Evolutionary conservation across 2,329 filamentous ascomycete genomes (phyloP).

Genomic region (Alternaria conjuncta): DNA sequence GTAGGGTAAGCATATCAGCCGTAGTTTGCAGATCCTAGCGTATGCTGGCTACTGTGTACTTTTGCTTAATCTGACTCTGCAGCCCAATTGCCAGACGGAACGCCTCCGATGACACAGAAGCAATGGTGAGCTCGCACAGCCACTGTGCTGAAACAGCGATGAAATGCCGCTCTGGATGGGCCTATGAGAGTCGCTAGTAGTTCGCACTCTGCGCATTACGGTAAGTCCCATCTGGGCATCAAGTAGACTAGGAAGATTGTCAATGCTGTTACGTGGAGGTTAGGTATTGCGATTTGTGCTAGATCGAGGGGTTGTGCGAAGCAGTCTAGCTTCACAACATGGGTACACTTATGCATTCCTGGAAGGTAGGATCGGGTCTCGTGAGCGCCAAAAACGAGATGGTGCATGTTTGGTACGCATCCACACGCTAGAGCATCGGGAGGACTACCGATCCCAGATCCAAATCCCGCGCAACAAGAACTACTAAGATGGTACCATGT

Average conservation of each 20-base stretch:
- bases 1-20: slow-evolving; percentile 1
- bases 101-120: slow-evolving; percentile 1
- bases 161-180: not conserved
- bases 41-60: not conserved
- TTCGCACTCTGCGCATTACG: not conserved
- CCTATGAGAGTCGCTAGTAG: not conserved
- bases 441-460: slow-evolving; percentile 14
- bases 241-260: not conserved
- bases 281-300: not conserved
- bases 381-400: not conserved
- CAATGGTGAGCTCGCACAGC: not conserved
- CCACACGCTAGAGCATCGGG: slow-evolving; percentile 4
- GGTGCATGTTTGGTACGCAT: not conserved
- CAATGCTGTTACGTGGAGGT: not conserved
- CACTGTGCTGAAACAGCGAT: slow-evolving; percentile 1
- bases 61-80: not conserved
- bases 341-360: not conserved
- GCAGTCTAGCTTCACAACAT: not conserved
- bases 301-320: not conserved
- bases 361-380: not conserved
- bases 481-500: not conserved
- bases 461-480: slow-evolving; percentile 7
- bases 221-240: not conserved
- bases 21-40: slow-evolving; percentile 13
- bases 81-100: slow-evolving; percentile 8